These are phyloP conservation scores for Mycotypha africana DNA, from an alignment of 371 early-diverging fungal species.

Conservation along the genomic window DNA sequence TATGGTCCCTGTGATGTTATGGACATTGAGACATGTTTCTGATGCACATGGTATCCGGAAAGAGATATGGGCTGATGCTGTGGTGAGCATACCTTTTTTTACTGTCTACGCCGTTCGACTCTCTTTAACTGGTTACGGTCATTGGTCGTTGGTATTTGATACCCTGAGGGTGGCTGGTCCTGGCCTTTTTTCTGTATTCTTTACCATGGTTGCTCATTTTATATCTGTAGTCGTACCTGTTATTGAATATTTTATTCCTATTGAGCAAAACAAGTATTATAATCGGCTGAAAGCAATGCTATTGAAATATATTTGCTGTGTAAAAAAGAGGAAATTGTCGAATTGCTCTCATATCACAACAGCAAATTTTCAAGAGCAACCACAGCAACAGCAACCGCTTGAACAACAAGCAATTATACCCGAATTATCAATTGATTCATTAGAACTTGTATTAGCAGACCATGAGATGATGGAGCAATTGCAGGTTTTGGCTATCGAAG, in stretches of 20 bases:
- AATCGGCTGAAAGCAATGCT: background rate
- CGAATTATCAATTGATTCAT: constrained; percentile 15
- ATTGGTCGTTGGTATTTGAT: background rate
- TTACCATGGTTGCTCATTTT: constrained; percentile 16
- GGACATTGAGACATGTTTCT: constrained; percentile 11
- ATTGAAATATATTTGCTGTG: too few species aligned
- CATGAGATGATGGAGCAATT: constrained; percentile 16
- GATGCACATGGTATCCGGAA: constrained; percentile 36
- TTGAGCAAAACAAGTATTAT: background rate
- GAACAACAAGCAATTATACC: constrained; percentile 1
- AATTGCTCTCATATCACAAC: background rate
- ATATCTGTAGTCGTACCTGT: constrained; percentile 25
- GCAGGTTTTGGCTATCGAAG: constrained; percentile 30
- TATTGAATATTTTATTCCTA: constrained; percentile 1
- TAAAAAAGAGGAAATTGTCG: background rate
- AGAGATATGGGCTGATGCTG: constrained; percentile 24
- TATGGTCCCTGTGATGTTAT: constrained; percentile 20
- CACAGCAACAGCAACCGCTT: too few species aligned
- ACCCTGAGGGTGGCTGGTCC: constrained; percentile 2
- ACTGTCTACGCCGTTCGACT: constrained; percentile 21
- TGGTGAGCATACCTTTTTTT: constrained; percentile 20
- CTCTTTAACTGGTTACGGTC: background rate
- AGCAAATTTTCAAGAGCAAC: background rate
- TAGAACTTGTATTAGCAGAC: constrained; percentile 16
- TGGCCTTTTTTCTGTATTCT: constrained; percentile 19